Evolutionary conservation across 129 eudicot species (phyloP).

Genomic region (Chrysanthemum lavandulifolium): DNA sequence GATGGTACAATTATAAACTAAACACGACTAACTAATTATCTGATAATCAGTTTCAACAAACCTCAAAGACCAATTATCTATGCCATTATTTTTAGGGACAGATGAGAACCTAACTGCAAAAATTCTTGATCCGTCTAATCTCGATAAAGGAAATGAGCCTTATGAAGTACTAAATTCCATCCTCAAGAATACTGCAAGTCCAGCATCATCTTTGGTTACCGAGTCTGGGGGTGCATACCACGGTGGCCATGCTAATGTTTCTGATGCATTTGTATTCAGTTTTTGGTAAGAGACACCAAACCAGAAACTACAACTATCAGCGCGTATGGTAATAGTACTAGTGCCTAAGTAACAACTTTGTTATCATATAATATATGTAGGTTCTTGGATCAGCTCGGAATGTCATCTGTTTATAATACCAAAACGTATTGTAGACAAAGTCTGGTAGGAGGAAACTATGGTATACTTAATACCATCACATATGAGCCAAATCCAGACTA

Average conservation of each 20-base stretch:
- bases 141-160: slow-evolving; percentile 48
- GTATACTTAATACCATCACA: slow-evolving; percentile 66
- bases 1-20: slow-evolving; percentile 47
- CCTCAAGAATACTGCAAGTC: slow-evolving; percentile 40
- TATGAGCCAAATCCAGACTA: slow-evolving; percentile 85
- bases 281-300: slow-evolving; percentile 53
- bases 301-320: slow-evolving; percentile 8
- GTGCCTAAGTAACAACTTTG: not conserved
- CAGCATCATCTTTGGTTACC: slow-evolving; percentile 77
- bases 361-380: slow-evolving; percentile 26
- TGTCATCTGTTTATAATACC: slow-evolving; percentile 54
- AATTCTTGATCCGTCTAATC: slow-evolving; percentile 72
- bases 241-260: slow-evolving; percentile 65
- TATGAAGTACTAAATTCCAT: slow-evolving; percentile 51
- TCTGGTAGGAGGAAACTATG: slow-evolving; percentile 87
- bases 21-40: not conserved
- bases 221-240: slow-evolving; percentile 92
- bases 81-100: slow-evolving; percentile 39
- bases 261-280: slow-evolving; percentile 70
- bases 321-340: not conserved
- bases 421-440: slow-evolving; percentile 80
- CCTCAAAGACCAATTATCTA: slow-evolving; percentile 10
- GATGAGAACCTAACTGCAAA: slow-evolving; percentile 63
- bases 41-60: not conserved
- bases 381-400: slow-evolving; percentile 90